Evolutionary conservation across 2,329 filamentous ascomycete species (phyloP), one percentile per base, ranked within the genome.

Genomic region (Fusarium chaquense): DNA sequence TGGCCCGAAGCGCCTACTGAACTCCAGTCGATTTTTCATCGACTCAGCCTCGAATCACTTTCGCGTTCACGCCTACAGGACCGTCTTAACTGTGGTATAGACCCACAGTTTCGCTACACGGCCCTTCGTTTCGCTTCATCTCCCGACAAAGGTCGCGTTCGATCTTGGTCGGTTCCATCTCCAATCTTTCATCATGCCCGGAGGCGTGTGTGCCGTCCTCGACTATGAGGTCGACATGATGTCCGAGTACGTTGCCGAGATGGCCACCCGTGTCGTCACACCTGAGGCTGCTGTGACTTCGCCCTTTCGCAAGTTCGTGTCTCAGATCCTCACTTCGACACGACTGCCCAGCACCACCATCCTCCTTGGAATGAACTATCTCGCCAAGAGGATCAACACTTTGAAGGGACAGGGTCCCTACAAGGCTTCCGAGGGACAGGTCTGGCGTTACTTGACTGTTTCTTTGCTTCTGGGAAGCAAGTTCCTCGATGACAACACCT

Each of bases 181-280:
- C 32, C 65, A 69, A 69, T 76, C 76, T 72, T 76, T 75, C 83
- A 89, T 82, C 76, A 89, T 89, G 87, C 84, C 87, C 70, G 94
- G 94, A 78, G 94, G 94, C 75, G 94, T 98, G 40, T 96, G 94
- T 75, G 93, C 93, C 76, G 92, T 97, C 82, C 89, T 98, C 81
- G 94, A 97, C 84, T 98, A 98, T 80, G 94, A 97, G 81, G 95
- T 97, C 89, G 93, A 97, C 78, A 86, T 92, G 80, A 98, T 97
- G 94, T 91, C 93, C 69, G 93, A 97, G 79, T 98, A 97, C 81
- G 94, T 97, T 78, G 91, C 93, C 68, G 93, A 97, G 78, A 97
- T 95, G 89, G 90, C 94, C 65, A 87, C 84, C 26, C 84, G 87
- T 45, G 81, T 89, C 35, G 84, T 88, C 43, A 83, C 84, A 61